Evolutionary conservation across 73 alveolate species (phyloP).

Genomic region (Paraurostyla sp.): DNA sequence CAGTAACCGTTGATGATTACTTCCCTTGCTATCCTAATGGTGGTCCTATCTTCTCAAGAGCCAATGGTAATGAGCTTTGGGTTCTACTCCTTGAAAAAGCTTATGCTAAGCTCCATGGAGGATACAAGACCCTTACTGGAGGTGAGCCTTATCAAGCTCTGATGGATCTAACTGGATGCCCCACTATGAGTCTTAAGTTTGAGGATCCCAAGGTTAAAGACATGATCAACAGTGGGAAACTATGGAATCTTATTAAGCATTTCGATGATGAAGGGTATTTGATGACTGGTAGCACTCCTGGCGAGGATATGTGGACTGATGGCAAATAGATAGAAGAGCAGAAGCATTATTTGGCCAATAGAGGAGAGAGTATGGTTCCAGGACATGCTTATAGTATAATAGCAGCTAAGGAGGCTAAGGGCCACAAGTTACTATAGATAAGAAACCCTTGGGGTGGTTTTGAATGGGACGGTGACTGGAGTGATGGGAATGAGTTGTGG

Average conservation of each 20-base stretch:
- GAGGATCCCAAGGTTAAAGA: constrained; percentile 47
- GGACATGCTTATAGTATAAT: constrained; percentile 89
- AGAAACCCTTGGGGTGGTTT: constrained; percentile 93
- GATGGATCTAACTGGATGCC: constrained; percentile 81
- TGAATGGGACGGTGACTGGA: constrained; percentile 98
- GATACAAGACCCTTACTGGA: constrained; percentile 64
- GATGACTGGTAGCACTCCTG: constrained; percentile 59
- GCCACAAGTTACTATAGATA: constrained; percentile 78
- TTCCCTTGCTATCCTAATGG: constrained; percentile 86
- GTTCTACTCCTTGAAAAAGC: constrained; percentile 82
- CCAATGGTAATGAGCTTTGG: constrained; percentile 74
- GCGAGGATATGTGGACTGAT: constrained; percentile 74
- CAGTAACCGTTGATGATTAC: constrained; percentile 83
- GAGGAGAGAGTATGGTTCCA: constrained; percentile 83
- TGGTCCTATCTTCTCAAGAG: constrained; percentile 73
- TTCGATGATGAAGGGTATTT: constrained; percentile 21
- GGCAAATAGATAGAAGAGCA: constrained; percentile 1
- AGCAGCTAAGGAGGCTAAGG: constrained; percentile 70
- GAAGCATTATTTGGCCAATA: constrained; percentile 44
- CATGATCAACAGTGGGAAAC: neutral
- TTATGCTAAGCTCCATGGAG: constrained; percentile 82
- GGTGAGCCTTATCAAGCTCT: constrained; percentile 66
- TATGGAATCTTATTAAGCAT: neutral
- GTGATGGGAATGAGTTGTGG: constrained; percentile 91
- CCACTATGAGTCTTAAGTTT: constrained; percentile 60